These are phyloP conservation scores for Calonectria fujianensis DNA, from an alignment of 2,329 filamentous ascomycete species.

Conservation along the genomic window DNA sequence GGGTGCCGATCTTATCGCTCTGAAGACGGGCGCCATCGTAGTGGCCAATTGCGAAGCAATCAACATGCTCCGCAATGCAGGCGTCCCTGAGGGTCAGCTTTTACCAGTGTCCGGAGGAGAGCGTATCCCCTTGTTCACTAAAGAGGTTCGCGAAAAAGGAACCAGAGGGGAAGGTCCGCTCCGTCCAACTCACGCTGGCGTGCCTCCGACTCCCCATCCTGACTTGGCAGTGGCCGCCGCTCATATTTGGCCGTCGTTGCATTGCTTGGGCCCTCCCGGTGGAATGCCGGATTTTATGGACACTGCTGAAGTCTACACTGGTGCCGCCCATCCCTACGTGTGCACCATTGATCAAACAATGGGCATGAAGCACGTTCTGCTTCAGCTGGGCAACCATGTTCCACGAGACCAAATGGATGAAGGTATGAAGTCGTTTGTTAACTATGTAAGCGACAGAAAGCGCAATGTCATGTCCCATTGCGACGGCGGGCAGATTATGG, in stretches of 20 bases:
- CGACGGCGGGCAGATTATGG: conserved; percentile 4
- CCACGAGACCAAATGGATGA: conserved; percentile 8
- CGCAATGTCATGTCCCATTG: background rate
- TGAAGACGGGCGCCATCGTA: conserved; percentile 3
- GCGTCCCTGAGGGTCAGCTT: conserved; percentile 3
- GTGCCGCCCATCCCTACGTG: background rate
- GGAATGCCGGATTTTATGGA: background rate
- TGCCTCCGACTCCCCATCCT: background rate
- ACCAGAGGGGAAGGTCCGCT: background rate
- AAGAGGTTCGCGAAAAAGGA: background rate
- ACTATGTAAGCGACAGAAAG: background rate
- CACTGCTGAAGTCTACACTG: background rate
- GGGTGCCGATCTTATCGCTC: background rate
- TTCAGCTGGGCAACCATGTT: background rate
- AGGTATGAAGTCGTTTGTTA: conserved; percentile 3
- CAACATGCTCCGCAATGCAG: conserved; percentile 4
- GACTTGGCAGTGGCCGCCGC: background rate
- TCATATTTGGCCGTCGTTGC: conserved; percentile 5
- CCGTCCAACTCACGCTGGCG: background rate
- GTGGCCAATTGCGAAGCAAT: conserved; percentile 8
- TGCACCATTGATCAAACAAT: conserved; percentile 1
- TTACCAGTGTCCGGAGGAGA: background rate
- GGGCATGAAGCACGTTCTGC: conserved; percentile 8
- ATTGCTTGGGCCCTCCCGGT: background rate
- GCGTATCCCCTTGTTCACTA: background rate